Percentiles rank a stretch among this genome's conserved stretches.
These are phyloP conservation scores for Ganoderma meredithae DNA, from an alignment of 1,284 basidiomycete genomes.

Conservation along the genomic window DNA sequence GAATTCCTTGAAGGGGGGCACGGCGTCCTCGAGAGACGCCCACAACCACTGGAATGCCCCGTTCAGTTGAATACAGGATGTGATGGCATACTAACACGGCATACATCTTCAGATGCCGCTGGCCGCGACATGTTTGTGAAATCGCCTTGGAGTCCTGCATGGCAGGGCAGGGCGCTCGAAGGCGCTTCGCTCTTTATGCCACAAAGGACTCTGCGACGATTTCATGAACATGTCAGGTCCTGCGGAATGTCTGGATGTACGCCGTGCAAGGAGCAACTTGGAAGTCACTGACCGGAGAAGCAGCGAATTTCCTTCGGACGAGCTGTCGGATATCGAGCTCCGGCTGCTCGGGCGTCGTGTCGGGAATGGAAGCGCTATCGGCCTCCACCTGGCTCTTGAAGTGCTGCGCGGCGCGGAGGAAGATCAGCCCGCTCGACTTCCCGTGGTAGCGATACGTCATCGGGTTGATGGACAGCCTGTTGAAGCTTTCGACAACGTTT, in stretches of 20 bases:
- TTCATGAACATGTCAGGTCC: too few species aligned
- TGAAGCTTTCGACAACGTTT: constrained; percentile 32
- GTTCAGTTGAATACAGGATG: neutral
- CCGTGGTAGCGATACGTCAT: constrained; percentile 53
- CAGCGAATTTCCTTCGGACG: neutral
- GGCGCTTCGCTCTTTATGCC: too few species aligned
- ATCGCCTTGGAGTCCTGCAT: too few species aligned
- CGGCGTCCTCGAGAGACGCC: constrained; percentile 35
- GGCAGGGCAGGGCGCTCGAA: too few species aligned
- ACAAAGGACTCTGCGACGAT: too few species aligned
- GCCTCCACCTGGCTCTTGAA: constrained; percentile 49
- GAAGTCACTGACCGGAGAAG: neutral
- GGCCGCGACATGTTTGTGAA: too few species aligned
- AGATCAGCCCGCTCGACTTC: constrained; percentile 57
- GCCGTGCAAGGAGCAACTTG: too few species aligned
- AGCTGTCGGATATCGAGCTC: neutral
- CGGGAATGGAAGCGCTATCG: constrained; percentile 24
- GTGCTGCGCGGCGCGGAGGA: constrained; percentile 55
- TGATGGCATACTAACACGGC: too few species aligned
- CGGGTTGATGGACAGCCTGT: constrained; percentile 37
- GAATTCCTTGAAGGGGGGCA: constrained; percentile 47
- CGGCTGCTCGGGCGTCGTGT: constrained; percentile 10
- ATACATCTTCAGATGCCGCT: too few species aligned
- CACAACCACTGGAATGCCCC: constrained; percentile 43
- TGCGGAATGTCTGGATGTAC: too few species aligned